Conservation (phyloP, 164 flowering plant species). For the Stephania japonica region DNA sequence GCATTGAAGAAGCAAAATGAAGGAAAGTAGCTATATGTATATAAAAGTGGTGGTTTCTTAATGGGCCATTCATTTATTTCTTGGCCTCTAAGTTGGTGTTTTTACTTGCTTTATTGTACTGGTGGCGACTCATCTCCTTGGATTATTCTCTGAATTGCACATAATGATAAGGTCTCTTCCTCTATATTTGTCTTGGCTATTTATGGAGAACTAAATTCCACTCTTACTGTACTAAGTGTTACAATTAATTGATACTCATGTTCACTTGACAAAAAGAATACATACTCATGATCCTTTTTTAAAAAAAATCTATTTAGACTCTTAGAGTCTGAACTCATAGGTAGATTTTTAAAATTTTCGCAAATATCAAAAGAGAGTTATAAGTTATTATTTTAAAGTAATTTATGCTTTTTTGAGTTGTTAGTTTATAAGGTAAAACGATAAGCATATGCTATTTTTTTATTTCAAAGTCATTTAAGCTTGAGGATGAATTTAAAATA, state of each 20-base stretch:
- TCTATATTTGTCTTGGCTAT: not conserved
- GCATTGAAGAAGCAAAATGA: not conserved
- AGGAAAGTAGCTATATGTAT: not conserved
- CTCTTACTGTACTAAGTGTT: not conserved
- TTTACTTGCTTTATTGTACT: not conserved
- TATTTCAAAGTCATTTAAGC: no score
- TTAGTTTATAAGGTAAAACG: no score
- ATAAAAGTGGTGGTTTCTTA: not conserved
- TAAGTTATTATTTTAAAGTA: no score
- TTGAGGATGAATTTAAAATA: no score
- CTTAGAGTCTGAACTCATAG: not conserved
- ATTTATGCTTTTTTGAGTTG: no score
- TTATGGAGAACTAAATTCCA: not conserved
- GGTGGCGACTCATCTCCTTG: not conserved
- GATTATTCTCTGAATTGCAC: not conserved
- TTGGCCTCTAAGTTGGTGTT: not conserved
- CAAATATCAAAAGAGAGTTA: no score
- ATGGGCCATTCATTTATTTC: constrained; percentile 2
- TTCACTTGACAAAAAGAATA: no score
- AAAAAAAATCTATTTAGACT: no score
- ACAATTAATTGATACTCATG: no score
- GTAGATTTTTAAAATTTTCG: no score
- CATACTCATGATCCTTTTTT: no score
- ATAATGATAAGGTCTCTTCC: not conserved
- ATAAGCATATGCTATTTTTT: no score